Evolutionary conservation across 768 basidiomycete genomes (phyloP), one percentile per base, ranked within the genome.

Genomic region (Tulasnella sp.): DNA sequence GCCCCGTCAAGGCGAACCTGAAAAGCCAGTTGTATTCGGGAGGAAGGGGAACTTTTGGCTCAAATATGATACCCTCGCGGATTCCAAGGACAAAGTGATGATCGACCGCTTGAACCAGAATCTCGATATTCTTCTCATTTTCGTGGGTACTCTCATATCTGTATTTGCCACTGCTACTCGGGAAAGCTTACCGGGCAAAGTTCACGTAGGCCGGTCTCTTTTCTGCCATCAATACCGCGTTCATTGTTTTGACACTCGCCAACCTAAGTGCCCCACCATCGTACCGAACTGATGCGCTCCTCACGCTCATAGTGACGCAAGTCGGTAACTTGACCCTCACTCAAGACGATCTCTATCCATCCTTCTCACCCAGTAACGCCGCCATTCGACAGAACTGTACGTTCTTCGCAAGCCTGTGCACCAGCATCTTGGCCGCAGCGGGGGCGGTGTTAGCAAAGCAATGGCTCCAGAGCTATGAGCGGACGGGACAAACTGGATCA

Each of bases 161-260:
- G 9, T 54, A 3, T 17, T 23, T 27, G 24, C 24, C n/a, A n/a
- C n/a, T n/a, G n/a, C n/a, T n/a, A n/a, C n/a, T n/a, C n/a, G n/a
- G n/a, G 19, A 19, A 3, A 19, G 7, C 11, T 24, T 27, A 30
- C 19, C 49, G 5, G 19, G 17, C 7, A 51, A 51, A 54, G 17
- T 3, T 8, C n/a, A n/a, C 32, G 15, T 5, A 54, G 52, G 52
- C 52, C 29, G 52, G 52, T 54, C 32, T 54, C 17, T 54, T 54
- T n/a, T 54, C 32, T n/a, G 52, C 32, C 11, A 38, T 54, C 10
- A 54, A 54, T n/a, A 54, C 52, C 7, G 29, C 11, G 3, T 54
- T 54, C 52, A 41, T 54, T 5, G 26, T 34, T 3, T 30, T 54
- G 9, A 19, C 52, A 4, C 24, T 54, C 19, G 15, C 32, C 26